Evolutionary conservation across 2,329 filamentous ascomycete genomes (phyloP).

Genomic region (Ramularia collo-cygni): DNA sequence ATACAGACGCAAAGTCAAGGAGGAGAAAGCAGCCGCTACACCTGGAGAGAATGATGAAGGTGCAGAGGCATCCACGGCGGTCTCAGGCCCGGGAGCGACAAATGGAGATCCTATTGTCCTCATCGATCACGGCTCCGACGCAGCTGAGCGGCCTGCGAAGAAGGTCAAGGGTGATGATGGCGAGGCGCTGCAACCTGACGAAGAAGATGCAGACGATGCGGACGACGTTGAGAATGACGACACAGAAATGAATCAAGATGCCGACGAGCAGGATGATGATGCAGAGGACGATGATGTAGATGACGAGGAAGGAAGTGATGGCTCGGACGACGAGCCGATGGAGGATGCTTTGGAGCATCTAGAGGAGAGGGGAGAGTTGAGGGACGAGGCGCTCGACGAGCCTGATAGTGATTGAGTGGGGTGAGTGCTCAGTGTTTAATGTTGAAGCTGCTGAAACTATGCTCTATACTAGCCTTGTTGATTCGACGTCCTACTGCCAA

Average conservation of each 20-base stretch:
- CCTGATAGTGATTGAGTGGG: constrained; percentile 25
- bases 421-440: too few species aligned
- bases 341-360: constrained; percentile 22
- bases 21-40: constrained; percentile 46
- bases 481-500: too few species aligned
- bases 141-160: constrained; percentile 43
- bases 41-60: constrained; percentile 10
- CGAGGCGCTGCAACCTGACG: constrained; percentile 33
- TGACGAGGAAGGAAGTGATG: constrained; percentile 46
- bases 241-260: constrained; percentile 38
- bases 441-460: too few species aligned
- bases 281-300: constrained; percentile 38
- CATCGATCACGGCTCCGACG: constrained; percentile 28
- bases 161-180: constrained; percentile 42
- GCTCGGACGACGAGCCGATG: constrained; percentile 41
- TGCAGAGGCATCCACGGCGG: constrained; percentile 12
- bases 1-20: constrained; percentile 63
- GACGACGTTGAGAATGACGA: constrained; percentile 49
- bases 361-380: constrained; percentile 48
- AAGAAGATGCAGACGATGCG: constrained; percentile 42
- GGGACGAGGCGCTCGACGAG: constrained; percentile 31
- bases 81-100: constrained; percentile 1
- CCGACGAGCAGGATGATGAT: constrained; percentile 48
- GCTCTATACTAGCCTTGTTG: too few species aligned
- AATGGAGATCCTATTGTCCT: constrained; percentile 21